Evolutionary conservation across 2,329 filamentous ascomycete genomes (phyloP), one percentile per base, ranked within the genome.

Genomic region (Pyricularia grisea): DNA sequence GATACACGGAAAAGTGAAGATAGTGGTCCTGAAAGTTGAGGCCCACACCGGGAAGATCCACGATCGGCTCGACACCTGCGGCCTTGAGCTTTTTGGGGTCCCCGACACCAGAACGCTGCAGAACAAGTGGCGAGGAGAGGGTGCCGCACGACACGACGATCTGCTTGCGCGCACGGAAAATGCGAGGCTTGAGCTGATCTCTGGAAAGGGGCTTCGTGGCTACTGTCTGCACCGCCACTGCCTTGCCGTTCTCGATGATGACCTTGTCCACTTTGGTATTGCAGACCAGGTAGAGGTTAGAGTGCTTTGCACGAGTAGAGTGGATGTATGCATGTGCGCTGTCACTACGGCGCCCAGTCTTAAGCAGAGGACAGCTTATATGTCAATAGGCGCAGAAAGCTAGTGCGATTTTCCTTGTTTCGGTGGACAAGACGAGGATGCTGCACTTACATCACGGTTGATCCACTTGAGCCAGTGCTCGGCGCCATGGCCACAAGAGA

Each of bases 391-490:
- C 3, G 31, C 5, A 33, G 31, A 33, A 33, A 33, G 28, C 28
- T 30, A 33, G 31, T 7, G 10, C 4, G 4, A 33, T 33, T 33
- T 10, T 33, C 10, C 10, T 33, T 10, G 4, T 33, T 9, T 33
- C 31, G 10, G 10, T 14, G 4, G 27, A 28, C 23, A 25, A 28
- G 3, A 2, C 30, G 12, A 12, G 7, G 23, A 42, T 7, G 17
- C 50, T 20, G 30, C 30, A 71, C 81, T 74, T 73, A 82, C 81
- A 73, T 87, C 87, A 70, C 87, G 85, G 75, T 94, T 93, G 78
- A 94, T 93, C 91, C 91, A 94, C 79, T 94, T 93, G 69, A 94
- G 81, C 91, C 91, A 94, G 72, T 93, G 91, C 79, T 93, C 90
- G 65, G 90, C 91, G 71, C 91, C 91, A 70, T 89, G 87, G 17